These are phyloP conservation scores for Cyclotella atomus DNA, from an alignment of 108 stramenopile species.

Conservation along the genomic window DNA sequence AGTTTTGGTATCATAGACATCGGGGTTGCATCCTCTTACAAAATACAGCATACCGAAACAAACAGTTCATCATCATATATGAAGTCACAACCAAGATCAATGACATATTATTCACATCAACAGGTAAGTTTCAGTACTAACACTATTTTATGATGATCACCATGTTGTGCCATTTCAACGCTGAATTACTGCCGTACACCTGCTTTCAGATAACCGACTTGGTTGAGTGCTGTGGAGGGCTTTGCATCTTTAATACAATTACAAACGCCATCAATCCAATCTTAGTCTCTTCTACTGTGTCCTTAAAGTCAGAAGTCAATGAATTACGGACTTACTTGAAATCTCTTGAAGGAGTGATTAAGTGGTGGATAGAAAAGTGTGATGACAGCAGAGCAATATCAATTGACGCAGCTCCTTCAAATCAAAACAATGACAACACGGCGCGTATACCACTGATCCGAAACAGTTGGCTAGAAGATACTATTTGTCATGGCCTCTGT, in stretches of 20 bases:
- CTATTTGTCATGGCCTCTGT: conserved; percentile 15
- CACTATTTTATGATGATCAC: not conserved
- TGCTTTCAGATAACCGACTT: not conserved
- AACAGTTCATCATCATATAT: not conserved
- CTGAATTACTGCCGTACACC: not conserved
- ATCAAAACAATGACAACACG: not conserved
- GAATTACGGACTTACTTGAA: not conserved
- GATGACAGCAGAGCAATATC: not conserved
- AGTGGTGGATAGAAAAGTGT: conserved; percentile 16
- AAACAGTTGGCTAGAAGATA: conserved; percentile 33
- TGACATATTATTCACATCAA: conserved; percentile 13
- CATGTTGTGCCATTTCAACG: not conserved
- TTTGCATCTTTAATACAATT: not conserved
- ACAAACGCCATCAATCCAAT: not conserved
- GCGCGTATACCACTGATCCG: conserved; percentile 20
- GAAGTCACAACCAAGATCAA: not conserved
- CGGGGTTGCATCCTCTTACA: not conserved
- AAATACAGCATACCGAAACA: not conserved
- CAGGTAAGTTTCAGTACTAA: not conserved
- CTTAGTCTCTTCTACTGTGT: not conserved
- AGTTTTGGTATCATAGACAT: not conserved
- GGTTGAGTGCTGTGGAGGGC: conserved; percentile 6
- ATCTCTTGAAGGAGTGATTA: not conserved
- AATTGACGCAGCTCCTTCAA: not conserved
- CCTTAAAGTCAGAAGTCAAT: not conserved